Conservation (phyloP, 1,284 basidiomycete genomes). For the Cryptococcus sp. region DNA sequence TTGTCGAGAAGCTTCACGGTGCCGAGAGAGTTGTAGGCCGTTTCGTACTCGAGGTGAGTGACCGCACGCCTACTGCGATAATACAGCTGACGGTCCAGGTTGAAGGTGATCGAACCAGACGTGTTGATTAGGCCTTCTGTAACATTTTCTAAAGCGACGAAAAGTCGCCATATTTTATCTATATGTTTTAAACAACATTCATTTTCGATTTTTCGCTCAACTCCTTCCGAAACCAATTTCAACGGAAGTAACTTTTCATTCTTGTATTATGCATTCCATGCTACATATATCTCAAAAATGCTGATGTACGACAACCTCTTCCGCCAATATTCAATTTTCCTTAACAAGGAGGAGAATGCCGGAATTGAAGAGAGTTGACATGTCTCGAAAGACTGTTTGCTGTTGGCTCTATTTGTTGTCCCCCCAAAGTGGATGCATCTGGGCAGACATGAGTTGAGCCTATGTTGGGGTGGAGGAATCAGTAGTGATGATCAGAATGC, state of each 20-base stretch:
- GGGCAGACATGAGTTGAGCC: neutral
- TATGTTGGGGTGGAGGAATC: neutral
- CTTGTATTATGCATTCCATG: no score
- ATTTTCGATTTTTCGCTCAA: no score
- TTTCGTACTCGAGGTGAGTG: constrained; percentile 22
- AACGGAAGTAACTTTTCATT: no score
- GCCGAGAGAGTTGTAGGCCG: constrained; percentile 19
- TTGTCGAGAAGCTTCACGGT: constrained; percentile 19
- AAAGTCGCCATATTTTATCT: no score
- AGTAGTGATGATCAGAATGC: neutral
- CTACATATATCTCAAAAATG: no score
- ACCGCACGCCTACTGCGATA: neutral
- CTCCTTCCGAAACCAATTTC: no score
- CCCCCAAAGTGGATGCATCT: neutral
- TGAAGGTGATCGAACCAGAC: neutral
- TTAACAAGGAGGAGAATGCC: neutral
- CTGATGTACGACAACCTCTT: neutral
- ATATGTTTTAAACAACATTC: no score
- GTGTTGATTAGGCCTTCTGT: no score
- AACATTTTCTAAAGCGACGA: no score
- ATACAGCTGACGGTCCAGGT: constrained; percentile 2
- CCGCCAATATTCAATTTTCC: neutral
- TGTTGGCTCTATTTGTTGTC: neutral
- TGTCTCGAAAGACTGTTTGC: neutral
- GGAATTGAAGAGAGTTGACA: neutral